Base-by-base conservation (phyloP, 768 basidiomycete genomes). In the Coprinellus aureogranulatus region DNA sequence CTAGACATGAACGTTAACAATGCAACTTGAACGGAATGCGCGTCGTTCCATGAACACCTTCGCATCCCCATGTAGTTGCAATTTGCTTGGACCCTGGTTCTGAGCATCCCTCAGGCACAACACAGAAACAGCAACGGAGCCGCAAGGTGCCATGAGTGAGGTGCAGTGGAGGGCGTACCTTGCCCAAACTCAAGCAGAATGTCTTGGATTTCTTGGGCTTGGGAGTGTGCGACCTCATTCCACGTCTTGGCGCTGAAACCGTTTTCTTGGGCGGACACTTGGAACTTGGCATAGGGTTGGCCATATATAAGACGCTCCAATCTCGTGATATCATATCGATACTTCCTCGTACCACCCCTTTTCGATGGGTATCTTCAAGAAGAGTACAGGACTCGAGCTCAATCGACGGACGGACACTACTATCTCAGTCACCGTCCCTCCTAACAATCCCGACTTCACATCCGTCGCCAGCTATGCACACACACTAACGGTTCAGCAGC, bases 381-480 rank as follows among this genome's bases (percentile, higher is more conserved):
- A 62, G 44, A 47, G 47, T 25, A 51, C 42, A 40, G 61, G 59
- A 41, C 58, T 69, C 49, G 62, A 64, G 47, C 65, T 72, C 25
- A 62, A 61, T 46, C 69, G 70, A 57, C 65, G 70, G 28, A 72
- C 66, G 25, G 66, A 71, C 61, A 70, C 73, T 11, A 69, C 68
- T 22, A 61, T 66, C 56, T 72, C 73, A 26, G 67, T 72, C 54
- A 70, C 71, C 57, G 68, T 73, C 25, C 63, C 70, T 25, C 67
- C 72, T 23, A 65, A 64, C 40, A 71, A 69, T 54, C 62, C 67
- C 26, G 64, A 74, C 52, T 72, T 72, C 48, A 55, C 66, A 2
- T 68, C 69, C 25, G 60, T 72, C 48, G 68, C 66, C 2, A 62
- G 68, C n/a, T 64, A 59, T 39, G 72, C 72, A 16, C 74, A 76